Conservation (phyloP, 768 basidiomycete genomes). For the Tylopilus felleus region DNA sequence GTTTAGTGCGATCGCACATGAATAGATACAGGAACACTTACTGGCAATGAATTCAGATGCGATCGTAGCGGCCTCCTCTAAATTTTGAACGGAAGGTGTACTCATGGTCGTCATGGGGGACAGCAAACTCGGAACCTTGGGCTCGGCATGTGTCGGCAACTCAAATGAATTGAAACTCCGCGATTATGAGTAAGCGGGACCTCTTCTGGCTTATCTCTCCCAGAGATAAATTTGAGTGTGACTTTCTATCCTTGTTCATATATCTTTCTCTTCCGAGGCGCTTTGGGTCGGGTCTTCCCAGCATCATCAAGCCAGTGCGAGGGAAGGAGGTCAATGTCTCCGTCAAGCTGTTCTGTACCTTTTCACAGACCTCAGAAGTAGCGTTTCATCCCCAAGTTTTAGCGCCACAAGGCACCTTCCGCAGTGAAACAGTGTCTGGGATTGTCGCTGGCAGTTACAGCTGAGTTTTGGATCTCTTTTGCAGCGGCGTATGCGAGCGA, state of each 20-base stretch:
- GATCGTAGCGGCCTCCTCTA: constrained; percentile 49
- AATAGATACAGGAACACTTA: constrained; percentile 23
- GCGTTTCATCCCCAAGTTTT: background rate
- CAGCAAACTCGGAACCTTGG: background rate
- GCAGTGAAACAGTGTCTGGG: background rate
- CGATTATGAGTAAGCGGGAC: constrained; percentile 18
- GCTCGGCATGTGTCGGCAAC: no score
- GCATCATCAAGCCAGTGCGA: constrained; percentile 7
- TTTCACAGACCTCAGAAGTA: background rate
- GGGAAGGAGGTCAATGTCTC: background rate
- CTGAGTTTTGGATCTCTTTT: background rate
- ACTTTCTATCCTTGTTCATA: background rate
- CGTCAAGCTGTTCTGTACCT: background rate
- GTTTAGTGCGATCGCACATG: background rate
- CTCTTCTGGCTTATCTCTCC: background rate
- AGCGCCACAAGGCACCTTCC: constrained; percentile 3
- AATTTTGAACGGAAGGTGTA: constrained; percentile 33
- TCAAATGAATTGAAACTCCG: constrained; percentile 19
- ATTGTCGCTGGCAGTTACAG: background rate
- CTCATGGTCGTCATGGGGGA: constrained; percentile 22
- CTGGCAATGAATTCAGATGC: constrained; percentile 49
- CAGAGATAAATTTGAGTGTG: background rate
- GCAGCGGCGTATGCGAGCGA: background rate
- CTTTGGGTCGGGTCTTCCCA: background rate
- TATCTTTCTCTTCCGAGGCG: background rate